Evolutionary conservation across 2,329 filamentous ascomycete species (phyloP).

Genomic region (Xylaria digitata): DNA sequence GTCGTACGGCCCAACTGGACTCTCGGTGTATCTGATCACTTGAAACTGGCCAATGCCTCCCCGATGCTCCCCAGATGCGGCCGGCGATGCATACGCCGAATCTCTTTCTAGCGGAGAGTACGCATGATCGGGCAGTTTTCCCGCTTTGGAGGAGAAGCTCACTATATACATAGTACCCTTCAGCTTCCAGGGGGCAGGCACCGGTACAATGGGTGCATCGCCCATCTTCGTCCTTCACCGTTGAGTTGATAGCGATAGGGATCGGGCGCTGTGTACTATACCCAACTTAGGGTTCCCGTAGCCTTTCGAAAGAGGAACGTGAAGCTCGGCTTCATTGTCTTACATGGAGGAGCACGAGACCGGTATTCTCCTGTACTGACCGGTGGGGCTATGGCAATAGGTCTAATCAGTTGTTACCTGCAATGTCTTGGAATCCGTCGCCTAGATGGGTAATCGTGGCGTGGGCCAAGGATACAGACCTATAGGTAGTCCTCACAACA

Average conservation of each 20-base stretch:
- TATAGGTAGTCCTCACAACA: no score
- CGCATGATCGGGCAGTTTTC: conserved; percentile 52
- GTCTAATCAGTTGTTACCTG: background rate
- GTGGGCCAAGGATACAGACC: no score
- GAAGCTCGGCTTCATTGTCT: background rate
- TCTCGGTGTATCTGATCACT: conserved; percentile 62
- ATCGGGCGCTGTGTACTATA: background rate
- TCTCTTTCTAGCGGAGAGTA: conserved; percentile 61
- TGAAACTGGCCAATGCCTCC: conserved; percentile 63
- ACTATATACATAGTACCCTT: conserved; percentile 59
- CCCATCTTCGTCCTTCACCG: conserved; percentile 25
- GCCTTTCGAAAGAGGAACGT: background rate
- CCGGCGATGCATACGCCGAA: conserved; percentile 53
- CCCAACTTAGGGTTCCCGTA: background rate
- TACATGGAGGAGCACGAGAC: background rate
- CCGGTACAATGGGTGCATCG: conserved; percentile 39
- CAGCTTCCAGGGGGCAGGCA: conserved; percentile 58
- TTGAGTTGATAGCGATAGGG: background rate
- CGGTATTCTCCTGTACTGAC: background rate
- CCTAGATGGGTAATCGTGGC: background rate
- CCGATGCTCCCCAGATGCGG: conserved; percentile 51
- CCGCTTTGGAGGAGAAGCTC: conserved; percentile 54
- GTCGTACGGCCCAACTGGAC: conserved; percentile 65
- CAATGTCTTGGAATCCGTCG: background rate
- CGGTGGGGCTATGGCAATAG: background rate